Conservation (phyloP, 2,329 filamentous ascomycete genomes). For the Xylaria sp. region DNA sequence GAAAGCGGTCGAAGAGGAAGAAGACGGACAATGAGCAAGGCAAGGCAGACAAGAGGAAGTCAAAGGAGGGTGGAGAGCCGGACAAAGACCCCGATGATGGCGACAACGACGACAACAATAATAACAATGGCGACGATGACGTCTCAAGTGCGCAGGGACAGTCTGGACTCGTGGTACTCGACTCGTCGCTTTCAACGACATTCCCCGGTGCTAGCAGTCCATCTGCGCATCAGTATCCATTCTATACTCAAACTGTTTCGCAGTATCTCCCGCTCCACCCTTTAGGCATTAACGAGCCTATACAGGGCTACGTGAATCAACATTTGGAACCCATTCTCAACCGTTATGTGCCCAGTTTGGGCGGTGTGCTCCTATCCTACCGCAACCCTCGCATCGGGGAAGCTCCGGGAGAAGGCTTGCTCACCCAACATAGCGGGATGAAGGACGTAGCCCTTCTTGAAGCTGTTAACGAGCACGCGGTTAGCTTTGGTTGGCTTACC, state of each 20-base stretch:
- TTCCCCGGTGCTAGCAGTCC: background rate
- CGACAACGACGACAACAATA: background rate
- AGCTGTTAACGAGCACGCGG: slow-evolving; percentile 83
- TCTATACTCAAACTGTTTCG: slow-evolving; percentile 81
- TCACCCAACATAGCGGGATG: slow-evolving; percentile 59
- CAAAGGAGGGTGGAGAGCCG: slow-evolving; percentile 37
- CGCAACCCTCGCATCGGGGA: slow-evolving; percentile 74
- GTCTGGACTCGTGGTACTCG: slow-evolving; percentile 53
- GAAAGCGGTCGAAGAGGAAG: slow-evolving; percentile 54
- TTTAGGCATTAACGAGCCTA: slow-evolving; percentile 73
- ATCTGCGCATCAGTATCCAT: slow-evolving; percentile 68
- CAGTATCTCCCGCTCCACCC: slow-evolving; percentile 82
- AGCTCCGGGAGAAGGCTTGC: slow-evolving; percentile 61
- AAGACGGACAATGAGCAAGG: slow-evolving; percentile 56
- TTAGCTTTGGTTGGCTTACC: slow-evolving; percentile 88
- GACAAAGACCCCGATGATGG: slow-evolving; percentile 7
- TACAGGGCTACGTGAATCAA: slow-evolving; percentile 77
- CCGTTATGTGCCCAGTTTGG: slow-evolving; percentile 77
- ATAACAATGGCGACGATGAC: slow-evolving; percentile 10
- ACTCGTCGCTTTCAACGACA: slow-evolving; percentile 40
- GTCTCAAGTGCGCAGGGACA: background rate
- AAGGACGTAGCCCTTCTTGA: slow-evolving; percentile 58
- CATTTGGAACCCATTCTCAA: slow-evolving; percentile 80
- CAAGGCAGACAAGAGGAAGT: slow-evolving; percentile 38
- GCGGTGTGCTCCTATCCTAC: slow-evolving; percentile 81